phyloP scores from a whole-genome alignment of 805 yeast species.

The Diddensiella caesifluorescens region DNA sequence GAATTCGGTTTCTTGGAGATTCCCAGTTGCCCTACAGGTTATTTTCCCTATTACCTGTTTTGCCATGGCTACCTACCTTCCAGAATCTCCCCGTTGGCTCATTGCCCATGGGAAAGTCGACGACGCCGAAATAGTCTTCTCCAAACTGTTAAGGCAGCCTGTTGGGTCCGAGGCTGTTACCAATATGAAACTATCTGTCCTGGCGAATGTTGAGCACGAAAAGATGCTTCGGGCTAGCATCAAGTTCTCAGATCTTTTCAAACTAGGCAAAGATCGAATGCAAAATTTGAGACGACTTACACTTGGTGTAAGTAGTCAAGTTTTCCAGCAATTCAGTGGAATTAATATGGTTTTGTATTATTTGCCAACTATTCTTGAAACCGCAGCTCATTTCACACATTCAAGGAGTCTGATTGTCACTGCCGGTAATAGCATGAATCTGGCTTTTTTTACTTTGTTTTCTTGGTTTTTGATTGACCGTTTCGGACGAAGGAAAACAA shows the following conservation, averaged over 20 bases:
- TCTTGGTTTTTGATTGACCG: conserved; percentile 54
- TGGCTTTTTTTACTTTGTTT: conserved; percentile 44
- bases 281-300: conserved; percentile 47
- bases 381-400: conserved; percentile 62
- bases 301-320: conserved; percentile 57
- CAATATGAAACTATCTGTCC: conserved; percentile 48
- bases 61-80: conserved; percentile 59
- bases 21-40: conserved; percentile 68
- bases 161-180: conserved; percentile 49
- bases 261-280: conserved; percentile 18
- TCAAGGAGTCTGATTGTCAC: conserved; percentile 81
- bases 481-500: conserved; percentile 58
- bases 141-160: conserved; percentile 3
- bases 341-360: conserved; percentile 68
- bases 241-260: conserved; percentile 19
- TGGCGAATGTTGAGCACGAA: conserved; percentile 37
- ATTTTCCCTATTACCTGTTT: conserved; percentile 45
- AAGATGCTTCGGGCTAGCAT: conserved; percentile 27
- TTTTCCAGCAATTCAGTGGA: conserved; percentile 67
- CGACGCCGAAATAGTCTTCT: conserved; percentile 5
- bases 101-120: conserved; percentile 46
- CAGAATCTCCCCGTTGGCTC: conserved; percentile 81
- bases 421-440: conserved; percentile 45
- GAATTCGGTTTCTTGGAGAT: conserved; percentile 53
- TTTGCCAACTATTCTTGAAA: conserved; percentile 12